Evolutionary conservation across 805 yeast genomes (phyloP).

Genomic region (Lipomyces lipofer): DNA sequence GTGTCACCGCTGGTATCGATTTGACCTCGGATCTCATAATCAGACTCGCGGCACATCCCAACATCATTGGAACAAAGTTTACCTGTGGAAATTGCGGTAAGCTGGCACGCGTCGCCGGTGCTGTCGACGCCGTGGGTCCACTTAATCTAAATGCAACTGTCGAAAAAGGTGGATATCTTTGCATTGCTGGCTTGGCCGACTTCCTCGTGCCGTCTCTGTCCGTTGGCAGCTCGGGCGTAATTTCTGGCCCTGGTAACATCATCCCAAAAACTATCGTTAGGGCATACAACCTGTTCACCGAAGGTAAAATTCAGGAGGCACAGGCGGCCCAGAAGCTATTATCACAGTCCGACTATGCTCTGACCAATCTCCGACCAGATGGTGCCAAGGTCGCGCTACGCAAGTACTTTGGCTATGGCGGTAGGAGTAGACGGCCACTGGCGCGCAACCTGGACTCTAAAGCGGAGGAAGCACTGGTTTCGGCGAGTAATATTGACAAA

Average conservation of each 20-base stretch:
- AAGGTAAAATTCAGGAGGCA: conserved; percentile 49
- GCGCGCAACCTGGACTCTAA: not conserved
- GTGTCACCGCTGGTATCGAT: conserved; percentile 47
- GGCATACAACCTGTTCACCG: conserved; percentile 39
- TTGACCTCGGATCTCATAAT: conserved; percentile 45
- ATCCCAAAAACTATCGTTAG: conserved; percentile 52
- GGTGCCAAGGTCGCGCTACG: conserved; percentile 32
- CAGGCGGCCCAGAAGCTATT: conserved; percentile 45
- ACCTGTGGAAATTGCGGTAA: conserved; percentile 47
- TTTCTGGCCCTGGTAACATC: conserved; percentile 56
- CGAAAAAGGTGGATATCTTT: conserved; percentile 44
- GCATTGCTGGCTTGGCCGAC: conserved; percentile 58
- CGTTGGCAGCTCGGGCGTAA: conserved; percentile 52
- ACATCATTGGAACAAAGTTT: conserved; percentile 53
- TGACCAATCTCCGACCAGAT: conserved; percentile 29
- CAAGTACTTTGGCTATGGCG: conserved; percentile 30
- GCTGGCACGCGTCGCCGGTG: conserved; percentile 42
- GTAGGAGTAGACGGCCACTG: conserved; percentile 27
- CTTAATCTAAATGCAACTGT: conserved; percentile 40
- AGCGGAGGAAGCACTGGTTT: conserved; percentile 2
- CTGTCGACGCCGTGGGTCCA: conserved; percentile 40
- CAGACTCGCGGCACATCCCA: conserved; percentile 44
- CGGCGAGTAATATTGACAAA: not conserved
- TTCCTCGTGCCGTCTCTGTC: conserved; percentile 50
- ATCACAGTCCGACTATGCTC: conserved; percentile 47